phyloP scores from a whole-genome alignment of 2,329 filamentous ascomycete genomes.

The Ophiosphaerella narmari region DNA sequence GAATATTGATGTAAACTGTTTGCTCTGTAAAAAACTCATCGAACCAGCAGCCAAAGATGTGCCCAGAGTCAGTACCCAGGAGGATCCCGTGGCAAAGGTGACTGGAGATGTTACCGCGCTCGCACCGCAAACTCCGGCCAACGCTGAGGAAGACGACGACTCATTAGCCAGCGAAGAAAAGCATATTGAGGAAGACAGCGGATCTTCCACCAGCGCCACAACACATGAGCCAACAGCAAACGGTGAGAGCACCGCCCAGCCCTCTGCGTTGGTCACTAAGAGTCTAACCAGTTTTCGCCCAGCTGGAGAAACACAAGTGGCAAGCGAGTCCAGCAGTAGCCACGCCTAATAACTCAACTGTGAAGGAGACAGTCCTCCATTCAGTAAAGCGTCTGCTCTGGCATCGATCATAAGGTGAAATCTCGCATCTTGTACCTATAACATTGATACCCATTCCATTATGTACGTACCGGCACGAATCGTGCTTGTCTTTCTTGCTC shows the following conservation, averaged over 20 bases:
- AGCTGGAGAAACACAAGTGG: background rate
- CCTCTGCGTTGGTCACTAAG: slow-evolving; percentile 9
- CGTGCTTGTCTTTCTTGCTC: background rate
- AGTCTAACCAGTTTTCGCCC: background rate
- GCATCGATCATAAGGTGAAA: background rate
- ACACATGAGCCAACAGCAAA: background rate
- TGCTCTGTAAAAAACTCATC: slow-evolving; percentile 22
- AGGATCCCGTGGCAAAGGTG: background rate
- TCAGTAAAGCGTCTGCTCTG: slow-evolving; percentile 12
- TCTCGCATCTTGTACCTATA: background rate
- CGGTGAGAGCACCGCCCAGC: slow-evolving; percentile 10
- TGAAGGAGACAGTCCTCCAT: slow-evolving; percentile 7
- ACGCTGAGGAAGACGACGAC: background rate
- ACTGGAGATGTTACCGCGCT: background rate
- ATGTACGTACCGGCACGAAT: background rate
- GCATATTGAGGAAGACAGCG: background rate
- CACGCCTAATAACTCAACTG: background rate
- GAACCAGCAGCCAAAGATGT: slow-evolving; percentile 12
- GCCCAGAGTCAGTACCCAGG: background rate
- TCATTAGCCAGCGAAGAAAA: background rate
- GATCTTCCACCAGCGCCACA: background rate
- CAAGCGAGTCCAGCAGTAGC: background rate
- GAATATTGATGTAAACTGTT: slow-evolving; percentile 24
- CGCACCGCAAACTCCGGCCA: background rate
- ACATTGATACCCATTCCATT: background rate